Evolutionary conservation across 371 early-diverging fungal species (phyloP), one percentile per base, ranked within the genome.

Genomic region (Mortierella sp.): DNA sequence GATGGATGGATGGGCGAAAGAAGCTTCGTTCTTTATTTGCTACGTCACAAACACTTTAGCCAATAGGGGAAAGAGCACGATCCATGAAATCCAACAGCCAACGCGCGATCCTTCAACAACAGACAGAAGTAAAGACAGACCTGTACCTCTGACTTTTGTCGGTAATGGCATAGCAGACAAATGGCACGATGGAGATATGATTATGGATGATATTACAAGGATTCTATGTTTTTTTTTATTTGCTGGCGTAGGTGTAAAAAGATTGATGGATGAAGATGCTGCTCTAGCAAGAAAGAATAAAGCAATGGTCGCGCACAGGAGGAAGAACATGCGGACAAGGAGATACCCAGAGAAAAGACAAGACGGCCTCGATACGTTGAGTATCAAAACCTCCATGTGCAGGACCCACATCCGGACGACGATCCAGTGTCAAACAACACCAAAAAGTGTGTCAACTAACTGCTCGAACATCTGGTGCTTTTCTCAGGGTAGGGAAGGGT

Each of bases 321-420:
- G 22, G 19, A 22, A 34, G 37, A 34, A 0, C 37, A 14, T 13
- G 61, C 6, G 45, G 45, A 26, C 31, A 66, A 48, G 41, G 29
- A 31, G 40, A 58, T 50, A 14, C 4, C 66, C 55, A 50, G 61
- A 67, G 67, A 75, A 71, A 63, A 75, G 76, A 19, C 75, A 75
- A 79, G 76, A 75, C 34, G 63, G 71, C 53, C 72, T 55, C 53
- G 22, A 79, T 79, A 79, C 79, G 79, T 80, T 80, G 80, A 80
- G 76, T 80, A 76, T 80, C 66, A 47, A 65, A 43, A 31, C 69
- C 61, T 76, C 76, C 76, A 76, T 71, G 72, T 70, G 66, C 39
- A 61, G 61, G 53, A 55, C n/a, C 19, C 66, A 70, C 76, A 75
- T 80, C 80, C 73, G 73, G 70, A 80, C 69, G 47, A 73, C 26